Conservation (phyloP, 1,139 yeast species). For the Protomyces macrosporus region DNA sequence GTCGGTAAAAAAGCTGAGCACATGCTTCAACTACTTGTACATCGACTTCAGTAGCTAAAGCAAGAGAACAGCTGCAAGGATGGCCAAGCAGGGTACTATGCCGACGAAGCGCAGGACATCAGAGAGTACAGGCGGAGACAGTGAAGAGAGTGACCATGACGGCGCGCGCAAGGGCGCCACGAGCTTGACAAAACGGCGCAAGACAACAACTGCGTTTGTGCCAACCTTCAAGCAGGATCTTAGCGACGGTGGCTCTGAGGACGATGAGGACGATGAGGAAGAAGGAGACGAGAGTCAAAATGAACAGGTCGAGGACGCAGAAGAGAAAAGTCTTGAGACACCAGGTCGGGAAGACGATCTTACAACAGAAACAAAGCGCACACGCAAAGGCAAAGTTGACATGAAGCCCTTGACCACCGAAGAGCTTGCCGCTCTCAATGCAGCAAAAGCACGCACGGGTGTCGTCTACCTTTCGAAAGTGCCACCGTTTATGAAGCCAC, state of each 20-base stretch:
- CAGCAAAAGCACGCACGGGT: constrained; percentile 62
- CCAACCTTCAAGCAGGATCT: constrained; percentile 23
- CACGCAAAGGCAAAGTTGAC: constrained; percentile 11
- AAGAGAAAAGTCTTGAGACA: not conserved
- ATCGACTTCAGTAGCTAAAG: not conserved
- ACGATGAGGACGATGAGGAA: constrained; percentile 29
- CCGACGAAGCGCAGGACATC: not conserved
- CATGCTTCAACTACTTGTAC: not conserved
- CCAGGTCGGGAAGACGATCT: not conserved
- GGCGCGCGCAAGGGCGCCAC: not conserved
- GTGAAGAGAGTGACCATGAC: not conserved
- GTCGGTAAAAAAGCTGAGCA: not conserved
- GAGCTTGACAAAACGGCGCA: constrained; percentile 2
- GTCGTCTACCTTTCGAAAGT: constrained; percentile 83
- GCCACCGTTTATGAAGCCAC: constrained; percentile 97
- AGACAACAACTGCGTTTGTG: constrained; percentile 14
- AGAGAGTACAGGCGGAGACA: not conserved
- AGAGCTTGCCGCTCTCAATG: constrained; percentile 37
- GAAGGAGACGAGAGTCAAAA: constrained; percentile 27
- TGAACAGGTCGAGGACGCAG: constrained; percentile 29
- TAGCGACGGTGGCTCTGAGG: constrained; percentile 30
- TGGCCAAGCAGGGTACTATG: not conserved
- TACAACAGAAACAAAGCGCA: not conserved
- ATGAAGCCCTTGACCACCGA: constrained; percentile 37
- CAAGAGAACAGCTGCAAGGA: not conserved